A percentile compares a stretch with the other conserved stretches of the same genome.
Evolutionary conservation across 495 filamentous ascomycete genomes (phyloP).

Genomic region (Annulohypoxylon moriforme): DNA sequence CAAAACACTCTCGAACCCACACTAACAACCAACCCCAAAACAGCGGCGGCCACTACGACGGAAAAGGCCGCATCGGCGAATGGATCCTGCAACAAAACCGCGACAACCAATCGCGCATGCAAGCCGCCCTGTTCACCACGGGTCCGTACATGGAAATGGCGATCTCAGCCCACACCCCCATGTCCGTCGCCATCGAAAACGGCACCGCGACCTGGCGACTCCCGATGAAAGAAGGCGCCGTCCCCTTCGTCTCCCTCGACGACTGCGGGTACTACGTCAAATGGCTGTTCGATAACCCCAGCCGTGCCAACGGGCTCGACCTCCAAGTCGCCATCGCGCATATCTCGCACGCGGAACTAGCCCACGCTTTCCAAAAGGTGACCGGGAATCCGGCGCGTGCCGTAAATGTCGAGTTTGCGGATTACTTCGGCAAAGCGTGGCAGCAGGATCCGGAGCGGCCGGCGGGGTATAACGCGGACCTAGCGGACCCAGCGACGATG

Average conservation of each 20-base stretch:
- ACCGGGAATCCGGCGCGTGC: conserved; percentile 63
- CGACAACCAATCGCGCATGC: conserved; percentile 54
- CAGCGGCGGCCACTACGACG: conserved; percentile 63
- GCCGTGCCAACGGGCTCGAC: conserved; percentile 61
- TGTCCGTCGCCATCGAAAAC: conserved; percentile 53
- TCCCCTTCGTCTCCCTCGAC: conserved; percentile 61
- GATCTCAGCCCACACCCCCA: conserved; percentile 50
- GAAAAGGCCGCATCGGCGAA: conserved; percentile 64
- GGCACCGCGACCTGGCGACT: conserved; percentile 58
- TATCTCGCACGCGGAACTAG: conserved; percentile 59
- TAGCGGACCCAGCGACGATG: conserved; percentile 56
- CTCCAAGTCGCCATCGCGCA: conserved; percentile 63
- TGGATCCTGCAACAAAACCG: conserved; percentile 59
- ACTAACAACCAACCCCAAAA: background rate
- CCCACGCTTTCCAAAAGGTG: conserved; percentile 61
- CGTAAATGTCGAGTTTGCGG: conserved; percentile 55
- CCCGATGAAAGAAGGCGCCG: conserved; percentile 57
- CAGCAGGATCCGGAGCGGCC: conserved; percentile 32
- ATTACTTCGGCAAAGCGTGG: conserved; percentile 53
- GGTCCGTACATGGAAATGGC: conserved; percentile 67
- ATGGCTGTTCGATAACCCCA: conserved; percentile 67
- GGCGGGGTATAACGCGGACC: conserved; percentile 56
- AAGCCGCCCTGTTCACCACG: conserved; percentile 62
- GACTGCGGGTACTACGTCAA: conserved; percentile 65
- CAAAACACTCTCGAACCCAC: too few relatives aligned